Evolutionary conservation across 192 early-diverging fungal species (phyloP).

Genomic region (Coemansia asiatica): DNA sequence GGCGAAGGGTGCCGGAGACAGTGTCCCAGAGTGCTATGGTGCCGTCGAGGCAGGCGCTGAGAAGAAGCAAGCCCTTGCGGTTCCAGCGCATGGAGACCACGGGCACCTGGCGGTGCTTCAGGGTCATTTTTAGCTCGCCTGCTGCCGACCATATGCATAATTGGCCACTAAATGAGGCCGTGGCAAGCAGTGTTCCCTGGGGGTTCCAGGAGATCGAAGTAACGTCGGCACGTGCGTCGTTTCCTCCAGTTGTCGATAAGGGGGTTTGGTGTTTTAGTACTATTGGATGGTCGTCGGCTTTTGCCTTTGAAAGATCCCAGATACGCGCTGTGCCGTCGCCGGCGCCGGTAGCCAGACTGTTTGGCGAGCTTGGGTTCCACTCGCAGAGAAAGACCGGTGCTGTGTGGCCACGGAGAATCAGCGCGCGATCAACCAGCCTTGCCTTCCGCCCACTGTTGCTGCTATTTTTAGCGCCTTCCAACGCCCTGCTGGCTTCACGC

Average conservation of each 20-base stretch:
- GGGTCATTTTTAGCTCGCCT: constrained; percentile 60
- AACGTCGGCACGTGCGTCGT: constrained; percentile 66
- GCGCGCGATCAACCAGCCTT: constrained; percentile 48
- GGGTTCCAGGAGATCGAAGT: constrained; percentile 82
- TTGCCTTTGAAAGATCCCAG: constrained; percentile 71
- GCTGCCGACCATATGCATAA: constrained; percentile 79
- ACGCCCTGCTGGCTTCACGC: not conserved
- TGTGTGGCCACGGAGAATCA: constrained; percentile 66
- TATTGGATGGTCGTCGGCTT: constrained; percentile 55
- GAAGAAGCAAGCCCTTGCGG: constrained; percentile 69
- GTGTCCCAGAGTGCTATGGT: constrained; percentile 86
- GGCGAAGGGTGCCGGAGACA: constrained; percentile 61
- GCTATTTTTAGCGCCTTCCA: constrained; percentile 12
- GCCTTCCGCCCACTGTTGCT: constrained; percentile 9
- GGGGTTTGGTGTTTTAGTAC: constrained; percentile 57
- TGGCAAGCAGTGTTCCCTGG: constrained; percentile 51
- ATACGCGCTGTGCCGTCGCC: constrained; percentile 84
- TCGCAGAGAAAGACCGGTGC: constrained; percentile 71
- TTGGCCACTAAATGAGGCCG: constrained; percentile 82
- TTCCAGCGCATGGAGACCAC: constrained; percentile 89
- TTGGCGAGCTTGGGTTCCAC: constrained; percentile 73
- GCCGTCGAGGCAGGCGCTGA: constrained; percentile 77
- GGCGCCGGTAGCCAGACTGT: constrained; percentile 68
- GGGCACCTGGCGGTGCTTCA: constrained; percentile 74
- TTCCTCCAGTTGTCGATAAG: constrained; percentile 25